phyloP scores from a whole-genome alignment of 805 yeast species.

The Nakazawaea wickerhamii region DNA sequence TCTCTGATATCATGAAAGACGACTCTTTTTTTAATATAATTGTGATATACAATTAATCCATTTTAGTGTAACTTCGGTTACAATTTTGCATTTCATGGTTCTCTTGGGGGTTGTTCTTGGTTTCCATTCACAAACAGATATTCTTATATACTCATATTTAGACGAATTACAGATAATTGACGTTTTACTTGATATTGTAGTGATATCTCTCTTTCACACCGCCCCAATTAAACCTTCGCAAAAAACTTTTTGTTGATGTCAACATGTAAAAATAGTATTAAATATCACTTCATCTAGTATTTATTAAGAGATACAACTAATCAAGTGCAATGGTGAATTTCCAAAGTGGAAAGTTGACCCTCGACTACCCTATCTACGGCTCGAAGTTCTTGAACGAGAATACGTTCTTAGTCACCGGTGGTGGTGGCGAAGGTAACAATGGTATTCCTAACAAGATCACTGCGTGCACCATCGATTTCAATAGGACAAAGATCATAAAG shows the following conservation, averaged over 20 bases:
- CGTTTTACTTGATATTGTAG: too few relatives aligned
- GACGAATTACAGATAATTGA: too few relatives aligned
- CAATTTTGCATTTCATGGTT: constrained; percentile 1
- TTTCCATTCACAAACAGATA: too few relatives aligned
- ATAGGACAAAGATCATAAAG: constrained; percentile 42
- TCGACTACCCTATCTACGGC: constrained; percentile 80
- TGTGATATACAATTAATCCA: background rate
- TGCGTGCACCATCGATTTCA: constrained; percentile 53
- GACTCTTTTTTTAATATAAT: background rate
- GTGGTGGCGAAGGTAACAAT: constrained; percentile 92
- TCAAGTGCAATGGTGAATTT: constrained; percentile 17
- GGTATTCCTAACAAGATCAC: constrained; percentile 84
- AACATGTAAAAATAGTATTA: too few relatives aligned
- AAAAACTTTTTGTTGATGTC: too few relatives aligned
- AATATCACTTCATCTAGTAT: too few relatives aligned
- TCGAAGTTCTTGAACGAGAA: constrained; percentile 60
- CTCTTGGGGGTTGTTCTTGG: background rate
- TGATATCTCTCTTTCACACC: too few relatives aligned
- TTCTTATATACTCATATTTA: too few relatives aligned
- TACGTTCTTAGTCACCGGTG: constrained; percentile 75
- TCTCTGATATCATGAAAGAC: background rate
- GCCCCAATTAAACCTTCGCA: too few relatives aligned
- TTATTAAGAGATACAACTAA: too few relatives aligned
- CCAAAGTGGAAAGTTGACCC: constrained; percentile 3
- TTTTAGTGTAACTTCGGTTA: too few relatives aligned